phyloP scores from a whole-genome alignment of 441 rosid genomes.

The Isatis lusitanica region DNA sequence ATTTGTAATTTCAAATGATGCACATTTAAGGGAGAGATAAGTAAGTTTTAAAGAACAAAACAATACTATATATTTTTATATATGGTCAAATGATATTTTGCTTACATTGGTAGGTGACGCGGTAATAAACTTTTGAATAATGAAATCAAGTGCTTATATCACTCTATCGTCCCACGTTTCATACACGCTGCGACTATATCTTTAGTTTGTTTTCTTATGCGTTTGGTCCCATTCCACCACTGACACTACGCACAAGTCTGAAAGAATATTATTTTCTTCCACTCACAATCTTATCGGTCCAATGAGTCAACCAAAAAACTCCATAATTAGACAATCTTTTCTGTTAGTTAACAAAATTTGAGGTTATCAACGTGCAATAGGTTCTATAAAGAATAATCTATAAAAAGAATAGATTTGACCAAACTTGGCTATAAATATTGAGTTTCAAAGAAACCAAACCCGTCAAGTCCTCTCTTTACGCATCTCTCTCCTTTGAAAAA shows the following conservation, averaged over 20 bases:
- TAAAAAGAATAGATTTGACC: conserved; percentile 23
- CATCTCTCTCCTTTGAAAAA: not conserved
- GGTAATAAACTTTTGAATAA: not conserved
- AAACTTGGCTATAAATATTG: conserved; percentile 20
- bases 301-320: conserved; percentile 25
- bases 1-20: too few relatives aligned
- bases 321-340: conserved; percentile 25
- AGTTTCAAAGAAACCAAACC: conserved; percentile 7
- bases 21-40: too few relatives aligned
- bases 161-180: conserved; percentile 23
- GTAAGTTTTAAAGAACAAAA: too few relatives aligned
- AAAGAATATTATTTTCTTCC: not conserved
- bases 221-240: conserved; percentile 17
- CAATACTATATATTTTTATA: too few relatives aligned
- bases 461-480: conserved; percentile 1
- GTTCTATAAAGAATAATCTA: not conserved
- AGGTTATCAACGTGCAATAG: conserved; percentile 22
- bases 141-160: not conserved
- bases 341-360: not conserved
- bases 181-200: conserved; percentile 17
- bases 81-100: conserved; percentile 9
- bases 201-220: not conserved
- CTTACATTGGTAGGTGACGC: not conserved
- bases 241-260: not conserved
- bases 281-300: not conserved